Evolutionary conservation across 805 yeast genomes (phyloP).

Genomic region (Metschnikowia cubensis): DNA sequence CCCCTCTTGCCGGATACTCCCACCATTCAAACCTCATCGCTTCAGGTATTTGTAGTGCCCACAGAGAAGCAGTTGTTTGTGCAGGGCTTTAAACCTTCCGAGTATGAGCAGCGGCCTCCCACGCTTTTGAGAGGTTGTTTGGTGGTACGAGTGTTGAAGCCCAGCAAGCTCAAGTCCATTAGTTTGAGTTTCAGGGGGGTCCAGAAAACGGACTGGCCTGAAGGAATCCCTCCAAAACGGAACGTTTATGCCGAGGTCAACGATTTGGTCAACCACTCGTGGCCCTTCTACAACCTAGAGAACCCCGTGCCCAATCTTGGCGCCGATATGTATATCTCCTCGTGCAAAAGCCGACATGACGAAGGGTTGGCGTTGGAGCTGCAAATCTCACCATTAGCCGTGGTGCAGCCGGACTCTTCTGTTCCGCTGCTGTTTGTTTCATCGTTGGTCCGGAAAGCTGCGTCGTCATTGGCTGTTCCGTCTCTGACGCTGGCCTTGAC

Average conservation of each 20-base stretch:
- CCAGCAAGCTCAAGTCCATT: constrained; percentile 65
- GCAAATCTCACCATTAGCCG: constrained; percentile 36
- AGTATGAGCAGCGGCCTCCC: constrained; percentile 65
- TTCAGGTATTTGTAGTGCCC: constrained; percentile 67
- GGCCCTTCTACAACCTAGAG: constrained; percentile 72
- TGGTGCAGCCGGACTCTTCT: constrained; percentile 22
- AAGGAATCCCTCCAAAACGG: constrained; percentile 92
- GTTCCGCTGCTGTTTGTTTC: constrained; percentile 20
- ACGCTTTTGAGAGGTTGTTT: constrained; percentile 78
- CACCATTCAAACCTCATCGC: constrained; percentile 54
- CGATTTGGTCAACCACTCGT: constrained; percentile 70
- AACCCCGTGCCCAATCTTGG: constrained; percentile 34
- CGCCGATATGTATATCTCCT: constrained; percentile 40
- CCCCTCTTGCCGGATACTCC: constrained; percentile 57
- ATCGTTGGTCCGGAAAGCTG: constrained; percentile 24
- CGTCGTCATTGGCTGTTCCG: constrained; percentile 23
- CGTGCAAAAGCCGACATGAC: not conserved
- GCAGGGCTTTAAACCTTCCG: constrained; percentile 73
- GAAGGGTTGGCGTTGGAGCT: constrained; percentile 3
- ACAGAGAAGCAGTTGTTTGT: constrained; percentile 79
- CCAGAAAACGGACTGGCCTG: constrained; percentile 92
- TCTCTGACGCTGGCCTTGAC: constrained; percentile 16
- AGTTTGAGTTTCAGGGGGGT: constrained; percentile 60
- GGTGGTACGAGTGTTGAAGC: constrained; percentile 63
- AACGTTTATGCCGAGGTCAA: constrained; percentile 60